Evolutionary conservation across 768 basidiomycete species (phyloP), one percentile per base, ranked within the genome.

Genomic region (Hemileccinum impolitum): DNA sequence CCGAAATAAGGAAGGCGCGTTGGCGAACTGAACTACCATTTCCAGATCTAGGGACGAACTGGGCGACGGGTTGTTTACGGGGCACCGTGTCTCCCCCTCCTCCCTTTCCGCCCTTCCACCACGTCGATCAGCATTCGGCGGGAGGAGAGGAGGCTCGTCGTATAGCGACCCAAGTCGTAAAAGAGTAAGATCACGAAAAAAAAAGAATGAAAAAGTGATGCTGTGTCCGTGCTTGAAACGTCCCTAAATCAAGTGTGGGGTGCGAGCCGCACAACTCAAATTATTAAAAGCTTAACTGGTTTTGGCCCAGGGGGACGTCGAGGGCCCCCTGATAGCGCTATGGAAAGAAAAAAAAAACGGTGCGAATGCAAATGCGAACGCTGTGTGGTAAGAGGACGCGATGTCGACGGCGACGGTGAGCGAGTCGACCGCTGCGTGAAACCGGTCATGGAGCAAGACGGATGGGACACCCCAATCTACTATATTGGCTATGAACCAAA

Each of bases 401-500:
- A 30, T 30, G 28, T 4, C 28, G 11, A 30, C 28, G 28, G 28
- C 9, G 28, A 9, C 6, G 12, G 17, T 25, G 39, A 30, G 6
- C 23, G 32, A n/a, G 39, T 41, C 9, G 13, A 39, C 17, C 36
- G 34, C 5, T 14, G 36, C 36, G 3, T 25, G 53, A 49, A 26
- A 56, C 41, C 43, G 31, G 51, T 43, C 51, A 19, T 25, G 42
- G 55, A 21, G 37, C 12, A 14, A n/a, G 53, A 54, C 57, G 25
- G 21, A 54, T 57, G 55, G 64, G 72, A 73, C 75, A 65, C 75
- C 68, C 72, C 60, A 47, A 26, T 61, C 70, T 70, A 74, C 75
- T 75, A 76, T 77, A 72, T 75, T 71, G 75, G 72, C 78, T 79
- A 80, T 80, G 79, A 80, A 79, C 77, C 78, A 68, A 76, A 62